Base-by-base conservation (phyloP, 306 rosid species). In the Castanea mollissima region DNA sequence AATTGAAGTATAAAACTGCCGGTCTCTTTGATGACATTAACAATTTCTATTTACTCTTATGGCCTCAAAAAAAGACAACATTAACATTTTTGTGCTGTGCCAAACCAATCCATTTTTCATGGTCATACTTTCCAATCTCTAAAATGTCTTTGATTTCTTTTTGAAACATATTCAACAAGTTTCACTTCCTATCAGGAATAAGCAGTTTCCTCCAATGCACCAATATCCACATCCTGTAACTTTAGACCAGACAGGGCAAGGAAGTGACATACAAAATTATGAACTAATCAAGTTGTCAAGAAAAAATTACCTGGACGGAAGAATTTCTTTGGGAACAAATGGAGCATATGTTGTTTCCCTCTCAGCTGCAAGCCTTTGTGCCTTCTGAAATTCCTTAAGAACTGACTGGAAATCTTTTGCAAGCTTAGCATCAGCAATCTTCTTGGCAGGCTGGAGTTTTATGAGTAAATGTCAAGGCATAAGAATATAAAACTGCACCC, bases 381-480 rank as follows among this genome's bases (percentile, higher is more conserved):
- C 97, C 86, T 92, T 94, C 90, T 94, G 98, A 84, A 91, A 94
- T 56, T 94, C 97, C 85, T 85, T 92, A 81, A 94, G 86, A 76
- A 94, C 98, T 20, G 90, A 92, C 87, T 92, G 97, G 86, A 94
- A 94, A 80, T 94, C 97, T 84, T 91, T 94, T 6, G 98, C 97
- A 73, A 92, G 93, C 84, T 92, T 94, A 68, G 95, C 97, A 90
- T 94, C 98, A 25, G 97, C 92, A 80, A 92, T 90, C 88, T 94
- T 94, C 92, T 94, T 92, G 84, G 87, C 93, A 21, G 91, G 86
- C 98, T 94, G 88, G 78, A 91, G 68, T 81, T 67, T 80, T 10
- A 74, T 68, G 59, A 67, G 75, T 10, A 10, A n/a, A 68, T 68
- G 6, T 68, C 27, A 68, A 56, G n/a, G 38, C 58, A 41, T 80